phyloP scores from a whole-genome alignment of 495 filamentous ascomycete species.

The Stereocaulon alpinum region DNA sequence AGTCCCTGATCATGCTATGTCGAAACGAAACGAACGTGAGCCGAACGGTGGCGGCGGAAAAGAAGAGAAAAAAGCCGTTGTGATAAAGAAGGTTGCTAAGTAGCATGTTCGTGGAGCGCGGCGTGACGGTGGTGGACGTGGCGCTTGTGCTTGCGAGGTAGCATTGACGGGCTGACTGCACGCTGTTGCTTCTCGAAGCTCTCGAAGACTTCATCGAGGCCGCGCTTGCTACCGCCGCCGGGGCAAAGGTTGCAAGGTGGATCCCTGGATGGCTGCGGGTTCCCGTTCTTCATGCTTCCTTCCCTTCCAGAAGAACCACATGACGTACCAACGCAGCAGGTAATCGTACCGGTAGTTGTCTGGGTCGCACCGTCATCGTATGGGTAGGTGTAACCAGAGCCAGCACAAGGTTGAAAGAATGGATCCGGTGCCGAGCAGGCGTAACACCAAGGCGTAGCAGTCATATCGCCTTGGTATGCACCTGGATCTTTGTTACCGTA shows the following conservation, averaged over 20 bases:
- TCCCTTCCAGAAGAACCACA: slow-evolving; percentile 12
- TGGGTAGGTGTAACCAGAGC: slow-evolving; percentile 10
- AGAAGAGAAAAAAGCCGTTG: not conserved
- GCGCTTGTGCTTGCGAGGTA: slow-evolving; percentile 5
- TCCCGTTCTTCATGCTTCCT: slow-evolving; percentile 3
- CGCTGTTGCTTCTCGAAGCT: slow-evolving; percentile 4
- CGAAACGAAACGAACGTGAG: not conserved
- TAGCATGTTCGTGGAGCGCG: not conserved
- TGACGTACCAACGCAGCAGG: slow-evolving; percentile 10
- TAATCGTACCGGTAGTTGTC: not conserved
- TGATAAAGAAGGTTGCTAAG: too few relatives aligned
- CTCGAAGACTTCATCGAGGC: not conserved
- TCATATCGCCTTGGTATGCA: not conserved
- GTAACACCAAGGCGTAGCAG: slow-evolving; percentile 11
- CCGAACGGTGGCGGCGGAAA: not conserved
- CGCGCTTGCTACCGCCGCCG: not conserved
- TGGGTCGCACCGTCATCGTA: slow-evolving; percentile 12
- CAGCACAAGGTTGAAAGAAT: slow-evolving; percentile 12
- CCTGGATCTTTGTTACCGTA: slow-evolving; percentile 7
- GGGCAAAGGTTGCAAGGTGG: slow-evolving; percentile 6
- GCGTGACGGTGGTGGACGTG: not conserved
- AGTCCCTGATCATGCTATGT: not conserved
- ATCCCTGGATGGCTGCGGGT: not conserved
- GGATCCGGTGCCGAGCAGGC: slow-evolving; percentile 10
- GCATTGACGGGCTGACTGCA: not conserved